A percentile compares a stretch with the other conserved stretches of the same genome.
Evolutionary conservation across 352 stramenopile genomes (phyloP).

Genomic region (Pythium phragmitis): DNA sequence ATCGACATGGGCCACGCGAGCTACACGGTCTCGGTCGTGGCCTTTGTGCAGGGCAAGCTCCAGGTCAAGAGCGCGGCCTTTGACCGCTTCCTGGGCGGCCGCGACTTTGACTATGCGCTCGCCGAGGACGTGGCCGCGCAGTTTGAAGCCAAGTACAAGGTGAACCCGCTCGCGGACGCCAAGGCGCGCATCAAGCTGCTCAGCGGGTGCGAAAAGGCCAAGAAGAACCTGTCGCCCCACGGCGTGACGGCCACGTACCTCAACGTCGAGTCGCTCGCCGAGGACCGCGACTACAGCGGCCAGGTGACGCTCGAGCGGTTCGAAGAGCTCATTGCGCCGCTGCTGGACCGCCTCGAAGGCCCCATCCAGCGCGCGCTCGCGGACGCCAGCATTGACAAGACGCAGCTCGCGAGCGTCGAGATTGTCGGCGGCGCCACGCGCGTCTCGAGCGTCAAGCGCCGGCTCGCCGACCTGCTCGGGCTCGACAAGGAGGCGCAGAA

Average conservation of each 20-base stretch:
- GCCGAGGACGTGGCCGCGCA: slow-evolving; percentile 92
- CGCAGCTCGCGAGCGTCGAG: slow-evolving; percentile 92
- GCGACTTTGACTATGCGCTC: slow-evolving; percentile 97
- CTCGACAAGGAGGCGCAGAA: slow-evolving; percentile 94
- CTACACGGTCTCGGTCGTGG: slow-evolving; percentile 91
- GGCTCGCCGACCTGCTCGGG: slow-evolving; percentile 89
- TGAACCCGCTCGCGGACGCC: slow-evolving; percentile 86
- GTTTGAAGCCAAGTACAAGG: slow-evolving; percentile 97
- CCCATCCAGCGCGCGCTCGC: slow-evolving; percentile 83
- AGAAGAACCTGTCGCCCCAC: slow-evolving; percentile 98
- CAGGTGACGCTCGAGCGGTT: slow-evolving; percentile 95
- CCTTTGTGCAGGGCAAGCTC: slow-evolving; percentile 95
- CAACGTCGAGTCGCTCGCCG: slow-evolving; percentile 97
- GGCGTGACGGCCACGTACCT: slow-evolving; percentile 96
- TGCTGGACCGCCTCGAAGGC: slow-evolving; percentile 82
- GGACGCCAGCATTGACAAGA: slow-evolving; percentile 89
- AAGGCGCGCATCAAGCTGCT: slow-evolving; percentile 98
- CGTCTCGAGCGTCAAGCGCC: slow-evolving; percentile 95
- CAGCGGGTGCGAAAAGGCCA: slow-evolving; percentile 97
- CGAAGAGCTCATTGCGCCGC: slow-evolving; percentile 90
- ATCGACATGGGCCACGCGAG: slow-evolving; percentile 97
- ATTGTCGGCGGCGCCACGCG: slow-evolving; percentile 96
- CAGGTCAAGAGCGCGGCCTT: slow-evolving; percentile 93
- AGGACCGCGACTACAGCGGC: slow-evolving; percentile 96
- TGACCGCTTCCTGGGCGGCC: slow-evolving; percentile 94